These are phyloP conservation scores for Russula griseocarnosa DNA, from an alignment of 768 basidiomycete species.

Conservation along the genomic window DNA sequence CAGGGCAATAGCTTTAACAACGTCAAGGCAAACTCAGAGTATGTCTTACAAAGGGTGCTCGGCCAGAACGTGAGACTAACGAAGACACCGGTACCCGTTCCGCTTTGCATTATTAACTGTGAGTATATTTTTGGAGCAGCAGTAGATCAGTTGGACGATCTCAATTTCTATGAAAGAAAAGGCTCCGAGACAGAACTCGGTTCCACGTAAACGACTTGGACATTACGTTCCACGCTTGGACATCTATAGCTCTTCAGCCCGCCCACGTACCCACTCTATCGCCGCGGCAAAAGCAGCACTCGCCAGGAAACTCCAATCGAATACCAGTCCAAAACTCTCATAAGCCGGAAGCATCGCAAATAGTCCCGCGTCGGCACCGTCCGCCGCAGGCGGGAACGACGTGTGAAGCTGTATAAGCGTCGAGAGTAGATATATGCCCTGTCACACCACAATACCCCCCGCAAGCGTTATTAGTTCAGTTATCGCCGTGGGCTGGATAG, in stretches of 20 bases:
- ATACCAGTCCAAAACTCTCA: conserved; percentile 67
- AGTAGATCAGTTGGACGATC: background rate
- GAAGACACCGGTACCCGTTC: background rate
- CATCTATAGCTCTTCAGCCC: conserved; percentile 8
- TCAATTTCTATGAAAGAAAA: background rate
- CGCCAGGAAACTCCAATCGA: conserved; percentile 67
- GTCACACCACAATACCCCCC: background rate
- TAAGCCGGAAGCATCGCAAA: conserved; percentile 72
- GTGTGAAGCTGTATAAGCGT: conserved; percentile 79
- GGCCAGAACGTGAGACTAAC: background rate
- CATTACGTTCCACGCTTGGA: no score
- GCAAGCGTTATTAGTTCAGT: background rate
- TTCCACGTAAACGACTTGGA: background rate
- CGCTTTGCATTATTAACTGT: background rate
- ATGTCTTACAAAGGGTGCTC: background rate
- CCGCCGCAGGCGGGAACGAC: conserved; percentile 65
- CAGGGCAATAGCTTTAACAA: background rate
- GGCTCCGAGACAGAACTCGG: background rate
- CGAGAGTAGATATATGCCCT: conserved; percentile 82
- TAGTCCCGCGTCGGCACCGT: conserved; percentile 42
- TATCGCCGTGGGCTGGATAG: background rate
- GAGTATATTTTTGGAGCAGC: background rate
- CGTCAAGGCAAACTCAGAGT: background rate
- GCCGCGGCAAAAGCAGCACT: conserved; percentile 48
- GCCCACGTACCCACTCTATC: conserved; percentile 47